Base-by-base conservation (phyloP, 768 basidiomycete species). In the Termitomyces sp. region DNA sequence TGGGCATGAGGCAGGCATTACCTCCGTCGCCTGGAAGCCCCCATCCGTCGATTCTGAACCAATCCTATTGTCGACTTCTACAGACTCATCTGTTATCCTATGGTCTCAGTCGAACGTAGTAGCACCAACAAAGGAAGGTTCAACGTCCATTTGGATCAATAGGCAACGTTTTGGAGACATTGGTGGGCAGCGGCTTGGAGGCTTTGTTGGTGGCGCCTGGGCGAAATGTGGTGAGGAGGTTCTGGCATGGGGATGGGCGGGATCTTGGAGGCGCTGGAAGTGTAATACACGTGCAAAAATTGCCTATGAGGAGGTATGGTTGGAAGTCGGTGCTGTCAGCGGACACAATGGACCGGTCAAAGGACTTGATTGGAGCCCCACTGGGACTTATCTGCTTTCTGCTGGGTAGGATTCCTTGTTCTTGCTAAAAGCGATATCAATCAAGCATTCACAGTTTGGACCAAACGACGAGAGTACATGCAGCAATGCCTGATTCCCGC, bases 1-100 rank as follows among this genome's bases (percentile, higher is more conserved):
- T 23, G 96, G 97, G n/a, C 97, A 99, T 64, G 97, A 99, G 73
- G 89, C 88, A 6, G 91, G 90, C 28, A 75, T 99, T 28, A 97
- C 96, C 0, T 89, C 87, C 33, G 68, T 98, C n/a, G 75, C 85
- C 35, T 99, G 95, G 94, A 78, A 86, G 11, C 83, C 87, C 23
- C 40, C 54, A 14, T 37, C 58, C 7, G 45, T 62, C 1, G 33
- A 60, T 6, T 64, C 71, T 12, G 61, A 63, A 1, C 78, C 78
- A 3, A 85, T 83, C 0, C 78, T 98, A 6, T 76, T 98, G n/a
- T 95, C 94, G 11, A 89, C 93, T 5, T 96, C 97, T 0, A 88
- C 91, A 1, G 97, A 99, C 70, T 96, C 95, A 19, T 98, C 95
- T 8, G 68, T 98, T 28, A 98, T 98, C 58, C 71, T 98, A 52